Evolutionary conservation across 2,329 filamentous ascomycete genomes (phyloP).

Genomic region (Colletotrichum camelliae): DNA sequence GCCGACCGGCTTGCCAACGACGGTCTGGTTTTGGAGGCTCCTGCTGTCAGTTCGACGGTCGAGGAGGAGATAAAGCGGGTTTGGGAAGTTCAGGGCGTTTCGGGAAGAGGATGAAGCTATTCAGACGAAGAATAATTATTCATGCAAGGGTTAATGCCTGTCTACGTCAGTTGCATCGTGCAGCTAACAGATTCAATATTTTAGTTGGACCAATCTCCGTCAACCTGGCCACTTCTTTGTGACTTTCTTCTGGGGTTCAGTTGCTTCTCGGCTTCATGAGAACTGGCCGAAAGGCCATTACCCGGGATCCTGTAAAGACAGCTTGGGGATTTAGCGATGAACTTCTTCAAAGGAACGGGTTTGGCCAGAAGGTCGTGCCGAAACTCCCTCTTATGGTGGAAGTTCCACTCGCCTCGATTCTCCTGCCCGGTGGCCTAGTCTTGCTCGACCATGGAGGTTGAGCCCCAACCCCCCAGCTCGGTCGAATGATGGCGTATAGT

Average conservation of each 20-base stretch:
- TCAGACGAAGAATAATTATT: not conserved
- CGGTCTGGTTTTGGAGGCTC: not conserved
- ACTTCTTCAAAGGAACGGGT: too few species aligned
- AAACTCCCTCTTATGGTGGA: too few species aligned
- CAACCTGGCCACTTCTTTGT: not conserved
- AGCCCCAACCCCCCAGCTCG: accelerated
- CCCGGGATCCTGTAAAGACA: not conserved
- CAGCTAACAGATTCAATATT: not conserved
- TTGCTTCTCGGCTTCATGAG: not conserved
- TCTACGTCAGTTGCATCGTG: not conserved
- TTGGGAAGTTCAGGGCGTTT: not conserved
- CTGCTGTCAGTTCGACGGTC: not conserved
- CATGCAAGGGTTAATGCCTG: not conserved
- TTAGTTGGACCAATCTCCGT: not conserved
- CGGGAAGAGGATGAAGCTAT: not conserved
- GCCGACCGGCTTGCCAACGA: not conserved
- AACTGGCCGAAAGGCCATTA: not conserved
- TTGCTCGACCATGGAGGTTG: accelerated
- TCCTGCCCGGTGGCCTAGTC: accelerated
- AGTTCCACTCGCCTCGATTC: too few species aligned
- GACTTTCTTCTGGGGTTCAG: not conserved
- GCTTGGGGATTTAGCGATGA: too few species aligned
- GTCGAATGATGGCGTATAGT: accelerated
- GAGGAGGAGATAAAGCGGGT: not conserved
- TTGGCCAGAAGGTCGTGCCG: too few species aligned